Percentiles rank a stretch among this genome's conserved stretches.
Conservation (phyloP, 768 basidiomycete genomes). For the Tephrocybe sp. region DNA sequence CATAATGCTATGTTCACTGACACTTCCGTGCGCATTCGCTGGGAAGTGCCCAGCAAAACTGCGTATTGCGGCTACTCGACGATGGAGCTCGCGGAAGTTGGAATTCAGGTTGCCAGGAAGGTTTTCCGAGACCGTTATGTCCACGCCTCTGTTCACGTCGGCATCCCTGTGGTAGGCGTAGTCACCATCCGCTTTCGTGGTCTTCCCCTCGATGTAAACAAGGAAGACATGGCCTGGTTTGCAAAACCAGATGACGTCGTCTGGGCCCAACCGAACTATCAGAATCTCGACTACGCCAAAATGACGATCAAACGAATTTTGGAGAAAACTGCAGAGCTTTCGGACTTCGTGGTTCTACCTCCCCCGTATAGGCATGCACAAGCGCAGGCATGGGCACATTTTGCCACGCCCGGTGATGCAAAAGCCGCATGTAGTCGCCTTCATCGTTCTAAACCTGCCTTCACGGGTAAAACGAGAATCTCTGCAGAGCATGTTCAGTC, state of each 20-base stretch:
- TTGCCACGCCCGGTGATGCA: constrained; percentile 52
- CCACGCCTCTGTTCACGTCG: constrained; percentile 50
- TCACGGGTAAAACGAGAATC: constrained; percentile 46
- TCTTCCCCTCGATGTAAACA: constrained; percentile 45
- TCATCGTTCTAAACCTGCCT: constrained; percentile 44
- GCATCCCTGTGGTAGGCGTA: constrained; percentile 55
- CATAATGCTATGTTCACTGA: constrained; percentile 47
- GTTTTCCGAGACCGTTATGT: constrained; percentile 41
- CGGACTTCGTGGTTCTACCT: constrained; percentile 45
- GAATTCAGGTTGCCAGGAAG: constrained; percentile 40
- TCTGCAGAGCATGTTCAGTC: constrained; percentile 55
- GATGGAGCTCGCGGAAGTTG: constrained; percentile 46
- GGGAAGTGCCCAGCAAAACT: constrained; percentile 55
- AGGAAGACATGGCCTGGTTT: constrained; percentile 45
- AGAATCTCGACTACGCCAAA: constrained; percentile 36
- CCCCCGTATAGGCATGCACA: constrained; percentile 46
- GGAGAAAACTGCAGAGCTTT: constrained; percentile 26
- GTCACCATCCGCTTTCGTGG: constrained; percentile 62
- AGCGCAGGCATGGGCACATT: constrained; percentile 57
- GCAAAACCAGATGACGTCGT: constrained; percentile 49
- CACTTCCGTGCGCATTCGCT: constrained; percentile 55
- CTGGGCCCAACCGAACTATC: constrained; percentile 48
- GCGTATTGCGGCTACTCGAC: constrained; percentile 67
- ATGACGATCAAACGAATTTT: constrained; percentile 43
- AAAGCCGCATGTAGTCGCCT: constrained; percentile 47